Conservation (phyloP, 1,139 yeast species). For the Diutina neorugosa region DNA sequence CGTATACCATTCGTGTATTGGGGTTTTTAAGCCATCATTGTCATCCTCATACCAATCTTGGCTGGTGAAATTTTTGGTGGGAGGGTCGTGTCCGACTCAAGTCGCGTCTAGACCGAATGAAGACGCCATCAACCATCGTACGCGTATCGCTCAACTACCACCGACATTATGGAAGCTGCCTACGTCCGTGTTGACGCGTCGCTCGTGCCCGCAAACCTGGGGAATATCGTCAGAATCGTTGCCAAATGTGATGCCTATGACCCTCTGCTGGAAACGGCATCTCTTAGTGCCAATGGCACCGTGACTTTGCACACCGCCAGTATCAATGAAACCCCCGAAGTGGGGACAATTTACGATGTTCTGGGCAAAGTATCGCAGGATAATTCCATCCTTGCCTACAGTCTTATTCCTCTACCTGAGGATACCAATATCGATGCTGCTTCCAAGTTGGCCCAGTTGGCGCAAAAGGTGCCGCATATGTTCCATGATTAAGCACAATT, state of each 20-base stretch:
- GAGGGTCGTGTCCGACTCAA: neutral
- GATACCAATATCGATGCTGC: slow-evolving; percentile 1
- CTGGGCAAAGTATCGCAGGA: neutral
- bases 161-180: slow-evolving; percentile 2
- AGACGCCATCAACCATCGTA: neutral
- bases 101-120: neutral
- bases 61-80: too few relatives aligned
- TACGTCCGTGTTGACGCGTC: neutral
- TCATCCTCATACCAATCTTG: too few relatives aligned
- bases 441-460: neutral
- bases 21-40: too few relatives aligned
- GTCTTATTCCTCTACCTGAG: neutral
- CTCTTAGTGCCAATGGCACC: neutral
- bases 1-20: too few relatives aligned
- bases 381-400: neutral
- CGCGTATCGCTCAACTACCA: too few relatives aligned
- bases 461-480: neutral
- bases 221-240: neutral
- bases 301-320: neutral
- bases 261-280: neutral
- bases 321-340: neutral
- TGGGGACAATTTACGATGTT: neutral
- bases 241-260: neutral
- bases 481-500: neutral
- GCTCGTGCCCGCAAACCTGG: neutral